A percentile compares a stretch with the other conserved stretches of the same genome.
Evolutionary conservation across 129 eudicot genomes (phyloP).

Genomic region (Pittosporum tobira): DNA sequence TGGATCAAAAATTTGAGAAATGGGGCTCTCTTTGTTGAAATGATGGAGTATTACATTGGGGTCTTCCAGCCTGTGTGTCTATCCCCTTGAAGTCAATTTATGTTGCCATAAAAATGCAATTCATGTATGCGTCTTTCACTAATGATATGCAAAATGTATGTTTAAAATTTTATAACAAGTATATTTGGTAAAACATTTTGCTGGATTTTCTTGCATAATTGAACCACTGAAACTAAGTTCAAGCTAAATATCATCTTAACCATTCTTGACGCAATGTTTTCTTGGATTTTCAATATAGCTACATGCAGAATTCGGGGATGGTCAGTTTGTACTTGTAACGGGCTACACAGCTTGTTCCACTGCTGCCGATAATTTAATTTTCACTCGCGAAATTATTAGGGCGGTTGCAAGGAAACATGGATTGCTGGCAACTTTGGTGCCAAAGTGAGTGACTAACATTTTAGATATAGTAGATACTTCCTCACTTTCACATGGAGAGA

Average conservation of each 20-base stretch:
- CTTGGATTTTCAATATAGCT: constrained; percentile 34
- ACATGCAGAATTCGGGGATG: constrained; percentile 90
- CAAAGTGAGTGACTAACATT: constrained; percentile 53
- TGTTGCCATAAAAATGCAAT: too few relatives aligned
- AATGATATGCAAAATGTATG: too few relatives aligned
- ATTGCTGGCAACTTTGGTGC: constrained; percentile 78
- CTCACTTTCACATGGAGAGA: too few relatives aligned
- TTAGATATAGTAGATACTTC: background rate
- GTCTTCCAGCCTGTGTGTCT: background rate
- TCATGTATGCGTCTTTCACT: too few relatives aligned
- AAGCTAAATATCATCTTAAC: too few relatives aligned
- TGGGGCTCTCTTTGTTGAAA: too few relatives aligned
- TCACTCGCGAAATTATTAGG: constrained; percentile 74
- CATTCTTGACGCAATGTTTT: too few relatives aligned
- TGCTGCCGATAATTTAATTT: constrained; percentile 82
- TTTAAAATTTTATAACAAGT: too few relatives aligned
- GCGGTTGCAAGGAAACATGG: constrained; percentile 93
- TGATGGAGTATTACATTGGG: background rate
- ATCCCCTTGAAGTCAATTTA: too few relatives aligned
- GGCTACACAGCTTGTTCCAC: constrained; percentile 58
- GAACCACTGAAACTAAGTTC: background rate
- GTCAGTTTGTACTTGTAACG: constrained; percentile 76
- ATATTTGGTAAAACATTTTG: too few relatives aligned
- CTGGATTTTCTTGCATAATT: too few relatives aligned
- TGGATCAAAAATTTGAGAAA: too few relatives aligned